Percentiles rank a stretch among this genome's conserved stretches.
phyloP scores from a whole-genome alignment of 2,329 filamentous ascomycete species.

The Aspergillus pseudoterreus region DNA sequence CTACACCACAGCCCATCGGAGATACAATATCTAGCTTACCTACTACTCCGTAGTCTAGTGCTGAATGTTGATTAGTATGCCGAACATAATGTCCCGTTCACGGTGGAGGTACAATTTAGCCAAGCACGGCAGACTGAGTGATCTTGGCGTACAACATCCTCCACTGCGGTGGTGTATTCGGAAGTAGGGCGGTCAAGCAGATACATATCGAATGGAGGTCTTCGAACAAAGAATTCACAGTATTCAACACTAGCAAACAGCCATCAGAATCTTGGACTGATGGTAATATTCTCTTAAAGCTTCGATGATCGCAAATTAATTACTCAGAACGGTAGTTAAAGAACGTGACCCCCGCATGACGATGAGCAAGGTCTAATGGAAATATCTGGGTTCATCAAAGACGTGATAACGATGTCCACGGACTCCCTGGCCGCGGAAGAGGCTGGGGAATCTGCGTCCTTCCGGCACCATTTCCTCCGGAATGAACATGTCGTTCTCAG shows the following conservation, averaged over 20 bases:
- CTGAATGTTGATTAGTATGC: too few relatives aligned
- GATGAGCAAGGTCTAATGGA: conserved; percentile 28
- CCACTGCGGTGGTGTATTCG: too few relatives aligned
- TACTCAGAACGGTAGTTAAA: not conserved
- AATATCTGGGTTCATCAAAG: conserved; percentile 84
- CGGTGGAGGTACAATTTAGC: too few relatives aligned
- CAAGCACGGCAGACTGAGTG: too few relatives aligned
- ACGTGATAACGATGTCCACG: conserved; percentile 91
- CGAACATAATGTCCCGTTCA: too few relatives aligned
- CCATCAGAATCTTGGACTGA: conserved; percentile 3
- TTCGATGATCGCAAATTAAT: not conserved
- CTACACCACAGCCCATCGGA: too few relatives aligned
- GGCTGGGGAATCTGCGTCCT: conserved; percentile 75
- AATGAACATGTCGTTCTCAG: conserved; percentile 62
- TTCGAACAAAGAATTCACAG: conserved; percentile 8
- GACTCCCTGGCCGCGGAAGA: conserved; percentile 83
- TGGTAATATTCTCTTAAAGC: conserved; percentile 5
- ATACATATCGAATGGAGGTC: conserved; percentile 3
- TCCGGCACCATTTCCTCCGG: conserved; percentile 70
- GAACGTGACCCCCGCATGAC: not conserved
- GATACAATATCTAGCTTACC: too few relatives aligned
- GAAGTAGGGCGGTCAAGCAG: not conserved
- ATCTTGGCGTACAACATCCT: too few relatives aligned
- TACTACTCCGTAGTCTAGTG: too few relatives aligned
- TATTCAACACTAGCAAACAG: conserved; percentile 1